A percentile compares a stretch with the other conserved stretches of the same genome.
Conservation (phyloP, 192 early-diverging fungal species). For the Coemansia erecta region DNA sequence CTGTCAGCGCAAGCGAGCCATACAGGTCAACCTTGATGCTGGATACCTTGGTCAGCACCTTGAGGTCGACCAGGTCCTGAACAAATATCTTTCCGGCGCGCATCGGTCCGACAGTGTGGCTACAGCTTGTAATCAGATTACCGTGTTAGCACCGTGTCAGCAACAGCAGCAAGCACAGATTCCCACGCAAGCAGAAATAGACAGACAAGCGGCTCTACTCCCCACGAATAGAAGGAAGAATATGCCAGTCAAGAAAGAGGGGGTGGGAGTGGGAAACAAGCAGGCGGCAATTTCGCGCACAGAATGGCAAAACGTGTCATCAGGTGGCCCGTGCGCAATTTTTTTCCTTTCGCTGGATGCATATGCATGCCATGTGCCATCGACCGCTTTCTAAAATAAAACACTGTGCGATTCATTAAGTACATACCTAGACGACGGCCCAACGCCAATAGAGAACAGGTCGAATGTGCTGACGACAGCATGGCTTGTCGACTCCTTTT, state of each 20-base stretch:
- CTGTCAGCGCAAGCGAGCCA: constrained; percentile 90
- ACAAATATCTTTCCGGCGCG: constrained; percentile 93
- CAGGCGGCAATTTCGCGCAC: not conserved
- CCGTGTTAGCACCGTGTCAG: not conserved
- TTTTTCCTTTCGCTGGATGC: constrained; percentile 1
- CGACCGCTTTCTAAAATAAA: no score
- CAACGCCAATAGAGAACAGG: constrained; percentile 93
- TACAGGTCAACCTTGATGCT: constrained; percentile 82
- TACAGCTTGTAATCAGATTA: constrained; percentile 14
- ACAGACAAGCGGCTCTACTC: no score
- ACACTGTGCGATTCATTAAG: not conserved
- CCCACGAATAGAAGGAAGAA: not conserved
- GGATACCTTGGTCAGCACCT: constrained; percentile 61
- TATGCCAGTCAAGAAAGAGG: not conserved
- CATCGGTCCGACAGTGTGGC: constrained; percentile 96
- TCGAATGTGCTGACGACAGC: constrained; percentile 94
- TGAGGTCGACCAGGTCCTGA: constrained; percentile 71
- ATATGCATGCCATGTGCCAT: not conserved
- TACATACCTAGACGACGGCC: constrained; percentile 75
- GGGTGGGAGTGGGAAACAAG: not conserved
- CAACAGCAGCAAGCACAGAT: not conserved
- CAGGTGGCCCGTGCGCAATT: constrained; percentile 36
- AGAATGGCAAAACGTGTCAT: not conserved
- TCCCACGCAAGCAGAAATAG: constrained; percentile 3
- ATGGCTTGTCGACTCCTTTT: constrained; percentile 57